These are phyloP conservation scores for Termitomyces sp. DNA, from an alignment of 768 basidiomycete species.

Conservation along the genomic window DNA sequence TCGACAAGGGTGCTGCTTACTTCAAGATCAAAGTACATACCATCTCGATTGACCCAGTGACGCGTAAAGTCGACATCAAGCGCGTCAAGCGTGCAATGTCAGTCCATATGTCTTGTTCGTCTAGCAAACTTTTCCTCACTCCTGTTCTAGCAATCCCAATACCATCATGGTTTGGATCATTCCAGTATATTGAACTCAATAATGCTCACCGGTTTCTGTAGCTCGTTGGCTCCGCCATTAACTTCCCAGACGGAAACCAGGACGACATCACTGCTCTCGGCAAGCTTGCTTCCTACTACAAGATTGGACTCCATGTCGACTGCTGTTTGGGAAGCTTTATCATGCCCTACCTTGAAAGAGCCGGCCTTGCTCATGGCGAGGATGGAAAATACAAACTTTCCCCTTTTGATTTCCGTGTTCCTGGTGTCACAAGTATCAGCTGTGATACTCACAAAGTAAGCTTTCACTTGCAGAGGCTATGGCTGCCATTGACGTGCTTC, in stretches of 20 bases:
- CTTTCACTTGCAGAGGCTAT: not conserved
- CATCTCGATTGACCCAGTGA: slow-evolving; percentile 72
- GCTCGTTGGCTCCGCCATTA: slow-evolving; percentile 83
- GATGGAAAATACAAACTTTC: slow-evolving; percentile 48
- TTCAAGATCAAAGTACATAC: slow-evolving; percentile 86
- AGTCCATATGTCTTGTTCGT: slow-evolving; percentile 21
- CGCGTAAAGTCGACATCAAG: slow-evolving; percentile 74
- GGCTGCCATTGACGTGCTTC: slow-evolving; percentile 6
- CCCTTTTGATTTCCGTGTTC: slow-evolving; percentile 87
- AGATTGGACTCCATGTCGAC: slow-evolving; percentile 88
- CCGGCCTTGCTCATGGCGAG: slow-evolving; percentile 60
- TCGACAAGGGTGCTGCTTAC: slow-evolving; percentile 89
- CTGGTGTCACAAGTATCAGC: slow-evolving; percentile 90
- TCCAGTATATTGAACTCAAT: not conserved
- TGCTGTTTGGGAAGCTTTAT: slow-evolving; percentile 94
- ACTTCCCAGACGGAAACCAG: slow-evolving; percentile 83
- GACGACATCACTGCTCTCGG: slow-evolving; percentile 82
- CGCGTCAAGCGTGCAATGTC: slow-evolving; percentile 84
- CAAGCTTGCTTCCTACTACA: slow-evolving; percentile 63
- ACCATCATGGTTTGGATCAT: slow-evolving; percentile 67
- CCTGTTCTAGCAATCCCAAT: slow-evolving; percentile 63
- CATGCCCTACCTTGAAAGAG: slow-evolving; percentile 83
- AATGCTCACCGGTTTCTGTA: slow-evolving; percentile 19
- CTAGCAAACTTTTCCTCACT: not conserved
- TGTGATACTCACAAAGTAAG: slow-evolving; percentile 92